Percentiles rank a stretch among this genome's conserved stretches.
phyloP scores from a whole-genome alignment of 345 rosid genomes.

The Ceriops decandra region DNA sequence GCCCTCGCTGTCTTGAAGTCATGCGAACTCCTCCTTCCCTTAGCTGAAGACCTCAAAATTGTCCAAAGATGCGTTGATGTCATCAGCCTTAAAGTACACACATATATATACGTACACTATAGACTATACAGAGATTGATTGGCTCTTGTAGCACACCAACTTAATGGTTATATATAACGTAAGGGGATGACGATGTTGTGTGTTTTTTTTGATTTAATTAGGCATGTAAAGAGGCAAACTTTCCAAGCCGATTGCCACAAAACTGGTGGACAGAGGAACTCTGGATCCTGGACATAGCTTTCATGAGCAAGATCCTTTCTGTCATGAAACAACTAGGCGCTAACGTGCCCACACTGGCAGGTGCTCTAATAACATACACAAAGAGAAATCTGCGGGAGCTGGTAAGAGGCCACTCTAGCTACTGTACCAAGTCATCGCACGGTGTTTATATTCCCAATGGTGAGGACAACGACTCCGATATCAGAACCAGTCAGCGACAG shows the following conservation, averaged over 20 bases:
- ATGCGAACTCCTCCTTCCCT: constrained; percentile 69
- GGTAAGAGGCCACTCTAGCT: constrained; percentile 77
- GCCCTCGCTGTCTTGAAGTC: constrained; percentile 84
- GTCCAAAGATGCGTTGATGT: constrained; percentile 72
- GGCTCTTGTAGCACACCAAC: background rate
- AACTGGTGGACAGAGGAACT: constrained; percentile 99
- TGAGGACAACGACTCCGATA: constrained; percentile 31
- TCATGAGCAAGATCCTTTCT: constrained; percentile 45
- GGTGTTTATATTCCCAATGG: background rate
- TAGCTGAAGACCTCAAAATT: constrained; percentile 63
- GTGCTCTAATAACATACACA: constrained; percentile 60
- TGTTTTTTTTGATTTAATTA: constrained; percentile 9
- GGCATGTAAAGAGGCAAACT: constrained; percentile 78
- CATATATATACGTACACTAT: background rate
- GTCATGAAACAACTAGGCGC: constrained; percentile 72
- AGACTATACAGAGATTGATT: too few species aligned
- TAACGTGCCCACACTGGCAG: constrained; percentile 54
- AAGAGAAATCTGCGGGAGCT: constrained; percentile 82
- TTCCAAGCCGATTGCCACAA: constrained; percentile 78
- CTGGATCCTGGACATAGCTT: constrained; percentile 56
- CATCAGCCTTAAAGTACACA: constrained; percentile 47
- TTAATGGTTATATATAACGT: background rate
- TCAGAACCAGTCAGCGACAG: constrained; percentile 46
- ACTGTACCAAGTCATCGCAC: constrained; percentile 33
- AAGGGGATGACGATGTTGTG: too few species aligned